phyloP scores from a whole-genome alignment of 768 basidiomycete genomes.

The Kwoniella dendrophila region DNA sequence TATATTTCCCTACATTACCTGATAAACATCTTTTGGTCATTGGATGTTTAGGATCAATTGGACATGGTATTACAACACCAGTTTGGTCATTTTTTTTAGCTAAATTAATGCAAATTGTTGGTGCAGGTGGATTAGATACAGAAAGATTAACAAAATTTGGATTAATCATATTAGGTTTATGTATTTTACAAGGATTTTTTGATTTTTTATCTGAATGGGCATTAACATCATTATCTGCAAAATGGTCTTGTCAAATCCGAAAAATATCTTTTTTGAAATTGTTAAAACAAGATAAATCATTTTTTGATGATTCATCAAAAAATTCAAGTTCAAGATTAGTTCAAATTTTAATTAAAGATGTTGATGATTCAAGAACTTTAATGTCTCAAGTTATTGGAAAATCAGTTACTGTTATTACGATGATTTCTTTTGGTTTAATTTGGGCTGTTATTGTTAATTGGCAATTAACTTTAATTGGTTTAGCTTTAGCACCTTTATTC shows the following conservation, averaged over 20 bases:
- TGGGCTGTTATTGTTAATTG: conserved; percentile 90
- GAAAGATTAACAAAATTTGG: conserved; percentile 38
- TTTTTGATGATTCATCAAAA: conserved; percentile 75
- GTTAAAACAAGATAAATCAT: conserved; percentile 77
- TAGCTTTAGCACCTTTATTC: conserved; percentile 85
- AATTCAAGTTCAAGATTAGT: conserved; percentile 67
- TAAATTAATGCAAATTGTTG: conserved; percentile 64
- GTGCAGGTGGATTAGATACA: conserved; percentile 49
- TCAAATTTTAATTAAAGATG: conserved; percentile 81
- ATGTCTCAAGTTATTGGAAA: conserved; percentile 74
- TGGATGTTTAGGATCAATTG: conserved; percentile 70
- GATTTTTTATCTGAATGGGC: conserved; percentile 75
- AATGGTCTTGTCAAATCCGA: conserved; percentile 74
- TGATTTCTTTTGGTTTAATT: conserved; percentile 78
- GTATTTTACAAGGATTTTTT: conserved; percentile 73
- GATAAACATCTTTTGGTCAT: conserved; percentile 69
- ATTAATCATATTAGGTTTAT: conserved; percentile 64
- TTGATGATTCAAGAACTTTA: conserved; percentile 79
- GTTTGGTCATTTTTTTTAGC: conserved; percentile 89
- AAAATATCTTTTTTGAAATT: conserved; percentile 63
- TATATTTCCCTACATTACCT: conserved; percentile 71
- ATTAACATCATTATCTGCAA: conserved; percentile 73
- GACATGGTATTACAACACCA: conserved; percentile 83
- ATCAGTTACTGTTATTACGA: conserved; percentile 70
- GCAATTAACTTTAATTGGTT: conserved; percentile 87